Percentiles rank a stretch among this genome's conserved stretches.
Conservation (phyloP, 2,329 filamentous ascomycete genomes). For the Penicillium sp. region DNA sequence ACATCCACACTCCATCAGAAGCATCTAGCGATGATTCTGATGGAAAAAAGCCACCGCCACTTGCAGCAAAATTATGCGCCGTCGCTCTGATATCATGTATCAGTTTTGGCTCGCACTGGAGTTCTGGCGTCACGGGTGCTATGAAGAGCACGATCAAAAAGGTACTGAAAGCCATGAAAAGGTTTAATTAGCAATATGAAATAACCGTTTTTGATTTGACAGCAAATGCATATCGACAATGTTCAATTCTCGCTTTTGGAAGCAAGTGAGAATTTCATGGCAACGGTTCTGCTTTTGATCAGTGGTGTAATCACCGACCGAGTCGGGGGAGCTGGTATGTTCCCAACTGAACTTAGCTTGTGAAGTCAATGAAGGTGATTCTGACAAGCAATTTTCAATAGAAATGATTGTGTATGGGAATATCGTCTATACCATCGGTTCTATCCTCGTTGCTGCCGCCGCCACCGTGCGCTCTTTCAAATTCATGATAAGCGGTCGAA, state of each 20-base stretch:
- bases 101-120: no score
- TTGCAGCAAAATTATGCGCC: no score
- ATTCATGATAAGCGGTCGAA: slow-evolving; percentile 59
- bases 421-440: slow-evolving; percentile 57
- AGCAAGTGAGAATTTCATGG: slow-evolving; percentile 63
- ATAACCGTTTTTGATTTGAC: background rate
- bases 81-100: no score
- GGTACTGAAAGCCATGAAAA: slow-evolving; percentile 20
- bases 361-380: background rate
- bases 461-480: slow-evolving; percentile 57
- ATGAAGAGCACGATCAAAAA: slow-evolving; percentile 64
- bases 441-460: slow-evolving; percentile 59
- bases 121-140: slow-evolving; percentile 39
- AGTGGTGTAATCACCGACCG: slow-evolving; percentile 59
- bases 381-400: slow-evolving; percentile 7
- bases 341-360: background rate
- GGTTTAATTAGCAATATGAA: background rate
- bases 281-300: slow-evolving; percentile 54
- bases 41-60: no score
- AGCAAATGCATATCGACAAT: slow-evolving; percentile 59
- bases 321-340: slow-evolving; percentile 55
- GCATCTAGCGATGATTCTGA: no score
- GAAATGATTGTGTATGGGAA: slow-evolving; percentile 62
- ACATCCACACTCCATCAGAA: no score
- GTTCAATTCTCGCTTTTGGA: slow-evolving; percentile 59